Conservation (phyloP, 2,329 filamentous ascomycete genomes). For the Ceratocystis colombiana region DNA sequence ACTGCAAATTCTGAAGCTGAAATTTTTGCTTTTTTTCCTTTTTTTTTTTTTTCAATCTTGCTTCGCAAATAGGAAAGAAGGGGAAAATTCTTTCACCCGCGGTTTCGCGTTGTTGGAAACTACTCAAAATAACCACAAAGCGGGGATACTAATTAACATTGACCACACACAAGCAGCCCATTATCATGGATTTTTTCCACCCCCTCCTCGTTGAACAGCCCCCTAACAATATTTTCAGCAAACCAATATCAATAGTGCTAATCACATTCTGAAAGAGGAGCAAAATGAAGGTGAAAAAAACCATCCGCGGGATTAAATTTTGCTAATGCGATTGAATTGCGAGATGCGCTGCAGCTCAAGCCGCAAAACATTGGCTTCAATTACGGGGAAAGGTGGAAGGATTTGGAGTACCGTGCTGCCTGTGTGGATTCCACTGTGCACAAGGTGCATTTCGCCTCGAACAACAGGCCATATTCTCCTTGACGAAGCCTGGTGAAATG, state of each 20-base stretch:
- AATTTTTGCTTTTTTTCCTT: not conserved
- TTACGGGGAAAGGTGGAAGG: conserved; percentile 14
- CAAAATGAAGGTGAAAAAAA: not conserved
- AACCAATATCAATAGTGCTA: no score
- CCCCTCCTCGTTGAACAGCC: no score
- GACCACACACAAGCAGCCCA: no score
- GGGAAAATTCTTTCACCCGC: not conserved
- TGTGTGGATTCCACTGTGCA: not conserved
- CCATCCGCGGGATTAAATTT: not conserved
- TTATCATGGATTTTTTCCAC: no score
- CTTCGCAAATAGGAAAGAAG: not conserved
- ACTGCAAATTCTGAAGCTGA: not conserved
- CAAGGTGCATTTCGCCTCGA: not conserved
- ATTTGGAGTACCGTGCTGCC: not conserved
- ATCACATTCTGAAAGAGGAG: not conserved
- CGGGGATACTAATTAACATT: no score
- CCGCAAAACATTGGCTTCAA: conserved; percentile 12
- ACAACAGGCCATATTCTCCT: no score
- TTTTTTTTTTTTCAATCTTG: not conserved
- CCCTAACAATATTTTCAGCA: no score
- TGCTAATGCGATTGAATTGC: not conserved
- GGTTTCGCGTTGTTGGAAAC: not conserved
- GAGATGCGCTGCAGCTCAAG: not conserved
- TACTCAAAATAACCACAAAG: not conserved
- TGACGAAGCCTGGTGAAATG: no score